phyloP scores from a whole-genome alignment of 2,329 filamentous ascomycete species.

The Aspergillus aculeatus region DNA sequence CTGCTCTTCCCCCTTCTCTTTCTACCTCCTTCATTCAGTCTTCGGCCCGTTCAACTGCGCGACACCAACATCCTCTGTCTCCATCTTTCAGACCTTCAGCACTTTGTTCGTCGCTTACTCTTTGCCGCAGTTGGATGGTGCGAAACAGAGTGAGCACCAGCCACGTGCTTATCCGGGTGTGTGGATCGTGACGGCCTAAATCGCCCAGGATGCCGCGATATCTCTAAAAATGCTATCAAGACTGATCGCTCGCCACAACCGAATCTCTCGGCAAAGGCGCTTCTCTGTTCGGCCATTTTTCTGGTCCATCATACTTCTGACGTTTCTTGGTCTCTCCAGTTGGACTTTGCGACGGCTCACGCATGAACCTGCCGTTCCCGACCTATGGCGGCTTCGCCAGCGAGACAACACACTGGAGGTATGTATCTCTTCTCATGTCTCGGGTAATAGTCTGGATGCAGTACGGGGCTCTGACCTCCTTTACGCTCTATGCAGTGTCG shows the following conservation, averaged over 20 bases:
- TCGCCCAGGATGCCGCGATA: slow-evolving; percentile 28
- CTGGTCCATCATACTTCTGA: slow-evolving; percentile 42
- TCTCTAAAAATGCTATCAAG: slow-evolving; percentile 26
- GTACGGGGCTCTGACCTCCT: background rate
- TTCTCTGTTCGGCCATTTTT: slow-evolving; percentile 50
- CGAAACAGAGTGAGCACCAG: no score
- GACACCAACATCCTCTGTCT: background rate
- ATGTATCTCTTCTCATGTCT: slow-evolving; percentile 4
- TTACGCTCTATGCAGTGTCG: slow-evolving; percentile 60
- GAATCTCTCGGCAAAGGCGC: slow-evolving; percentile 24
- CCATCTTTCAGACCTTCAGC: background rate
- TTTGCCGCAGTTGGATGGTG: background rate
- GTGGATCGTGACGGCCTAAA: background rate
- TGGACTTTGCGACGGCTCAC: slow-evolving; percentile 19
- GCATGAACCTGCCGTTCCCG: slow-evolving; percentile 3
- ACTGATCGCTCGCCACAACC: slow-evolving; percentile 22
- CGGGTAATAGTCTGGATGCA: background rate
- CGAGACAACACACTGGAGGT: slow-evolving; percentile 30
- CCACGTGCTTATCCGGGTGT: background rate
- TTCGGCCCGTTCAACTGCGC: background rate
- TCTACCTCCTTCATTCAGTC: background rate
- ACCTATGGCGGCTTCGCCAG: slow-evolving; percentile 13
- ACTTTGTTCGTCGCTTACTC: background rate
- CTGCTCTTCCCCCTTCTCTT: background rate
- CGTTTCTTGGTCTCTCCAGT: slow-evolving; percentile 32